Percentiles rank a stretch among this genome's conserved stretches.
phyloP scores from a whole-genome alignment of 768 basidiomycete species.

The Lactarius sp. region DNA sequence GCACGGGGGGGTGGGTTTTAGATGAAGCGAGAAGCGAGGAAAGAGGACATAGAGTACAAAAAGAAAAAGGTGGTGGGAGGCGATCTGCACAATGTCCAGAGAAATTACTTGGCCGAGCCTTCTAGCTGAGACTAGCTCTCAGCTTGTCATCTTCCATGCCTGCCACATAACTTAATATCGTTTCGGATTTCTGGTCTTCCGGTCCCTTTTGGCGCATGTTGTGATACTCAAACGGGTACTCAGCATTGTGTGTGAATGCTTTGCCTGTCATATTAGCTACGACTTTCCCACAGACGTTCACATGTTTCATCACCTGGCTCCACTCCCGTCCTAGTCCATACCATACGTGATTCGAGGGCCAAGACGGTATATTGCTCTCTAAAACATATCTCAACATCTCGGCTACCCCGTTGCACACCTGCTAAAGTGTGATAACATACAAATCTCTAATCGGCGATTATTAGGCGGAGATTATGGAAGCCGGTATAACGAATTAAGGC shows the following conservation, averaged over 20 bases:
- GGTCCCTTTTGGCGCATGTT: not conserved
- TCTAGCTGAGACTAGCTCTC: constrained; percentile 1
- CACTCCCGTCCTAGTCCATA: too few species aligned
- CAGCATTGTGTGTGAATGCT: not conserved
- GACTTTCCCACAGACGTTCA: too few species aligned
- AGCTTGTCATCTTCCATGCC: constrained; percentile 12
- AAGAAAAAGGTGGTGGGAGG: not conserved
- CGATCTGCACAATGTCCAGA: constrained; percentile 10
- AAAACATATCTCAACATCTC: too few species aligned
- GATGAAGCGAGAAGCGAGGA: constrained; percentile 5
- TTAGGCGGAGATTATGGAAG: constrained; percentile 12
- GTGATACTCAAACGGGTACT: not conserved
- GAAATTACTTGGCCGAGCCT: not conserved
- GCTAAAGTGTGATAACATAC: not conserved
- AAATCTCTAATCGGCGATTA: constrained; percentile 6
- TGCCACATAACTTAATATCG: too few species aligned
- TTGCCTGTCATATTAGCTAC: too few species aligned
- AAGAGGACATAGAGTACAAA: too few species aligned
- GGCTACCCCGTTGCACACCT: too few species aligned
- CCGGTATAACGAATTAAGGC: not conserved
- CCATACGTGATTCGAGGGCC: too few species aligned
- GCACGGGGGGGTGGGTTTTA: constrained; percentile 10
- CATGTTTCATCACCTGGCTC: too few species aligned
- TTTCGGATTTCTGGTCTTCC: not conserved
- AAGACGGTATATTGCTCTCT: too few species aligned